Conservation (phyloP, 2,329 filamentous ascomycete genomes). For the Tolypocladium sp. region DNA sequence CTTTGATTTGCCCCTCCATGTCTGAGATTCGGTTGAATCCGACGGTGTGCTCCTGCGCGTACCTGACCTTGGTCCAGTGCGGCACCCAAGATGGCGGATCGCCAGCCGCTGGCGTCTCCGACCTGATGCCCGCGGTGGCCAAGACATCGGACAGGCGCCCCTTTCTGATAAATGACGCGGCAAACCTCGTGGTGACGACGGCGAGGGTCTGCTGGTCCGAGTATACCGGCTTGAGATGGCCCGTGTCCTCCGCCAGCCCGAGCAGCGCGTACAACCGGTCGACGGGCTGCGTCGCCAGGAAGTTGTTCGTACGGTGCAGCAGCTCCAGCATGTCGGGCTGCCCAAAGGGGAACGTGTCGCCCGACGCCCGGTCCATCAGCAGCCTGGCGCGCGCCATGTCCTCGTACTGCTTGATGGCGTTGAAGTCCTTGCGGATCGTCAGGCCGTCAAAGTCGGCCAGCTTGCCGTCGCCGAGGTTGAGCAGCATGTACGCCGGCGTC, state of each 20-base stretch:
- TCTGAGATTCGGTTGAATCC: not conserved
- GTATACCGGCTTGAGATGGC: constrained; percentile 3
- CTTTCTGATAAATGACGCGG: constrained; percentile 1
- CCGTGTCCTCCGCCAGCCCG: constrained; percentile 3
- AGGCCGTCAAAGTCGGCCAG: too few species aligned
- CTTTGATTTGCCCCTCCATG: not conserved
- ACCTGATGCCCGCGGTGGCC: constrained; percentile 2
- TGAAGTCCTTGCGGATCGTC: too few species aligned
- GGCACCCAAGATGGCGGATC: constrained; percentile 5
- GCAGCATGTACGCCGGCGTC: too few species aligned
- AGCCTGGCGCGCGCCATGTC: too few species aligned
- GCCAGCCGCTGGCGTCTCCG: not conserved
- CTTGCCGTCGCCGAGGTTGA: too few species aligned
- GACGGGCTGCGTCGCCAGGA: too few species aligned
- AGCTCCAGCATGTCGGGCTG: too few species aligned
- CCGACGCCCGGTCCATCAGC: too few species aligned
- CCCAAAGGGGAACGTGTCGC: too few species aligned
- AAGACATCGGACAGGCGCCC: constrained; percentile 2
- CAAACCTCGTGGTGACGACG: constrained; percentile 3
- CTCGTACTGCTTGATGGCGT: too few species aligned
- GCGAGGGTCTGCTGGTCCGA: constrained; percentile 1
- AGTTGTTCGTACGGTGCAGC: too few species aligned
- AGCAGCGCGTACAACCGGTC: not conserved
- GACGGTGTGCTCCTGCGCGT: not conserved
- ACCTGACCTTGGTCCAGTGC: constrained; percentile 4